Evolutionary conservation across 371 early-diverging fungal genomes (phyloP).

Genomic region (Chytridiales sp.): DNA sequence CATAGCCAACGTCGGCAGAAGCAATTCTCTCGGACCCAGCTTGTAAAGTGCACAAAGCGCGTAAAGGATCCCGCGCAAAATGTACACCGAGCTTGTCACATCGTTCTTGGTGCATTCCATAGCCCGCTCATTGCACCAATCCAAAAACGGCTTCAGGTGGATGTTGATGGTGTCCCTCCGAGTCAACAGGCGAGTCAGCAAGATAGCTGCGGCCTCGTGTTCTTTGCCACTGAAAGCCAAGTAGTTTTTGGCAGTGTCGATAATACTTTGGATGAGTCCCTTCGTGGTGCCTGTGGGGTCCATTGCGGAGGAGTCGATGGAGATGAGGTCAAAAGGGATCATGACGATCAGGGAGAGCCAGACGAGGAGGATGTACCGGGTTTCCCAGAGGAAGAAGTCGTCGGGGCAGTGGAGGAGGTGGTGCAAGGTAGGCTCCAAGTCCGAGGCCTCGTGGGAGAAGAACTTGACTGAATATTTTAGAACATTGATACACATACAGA

Average conservation of each 20-base stretch:
- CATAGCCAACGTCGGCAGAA: conserved; percentile 60
- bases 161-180: conserved; percentile 49
- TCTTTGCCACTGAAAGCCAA: conserved; percentile 75
- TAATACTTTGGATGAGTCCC: conserved; percentile 29
- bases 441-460: conserved; percentile 85
- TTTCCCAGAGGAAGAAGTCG: conserved; percentile 60
- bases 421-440: conserved; percentile 79
- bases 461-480: conserved; percentile 61
- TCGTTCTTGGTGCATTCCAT: conserved; percentile 34
- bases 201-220: conserved; percentile 77
- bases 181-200: conserved; percentile 78
- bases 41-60: conserved; percentile 72
- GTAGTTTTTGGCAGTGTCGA: conserved; percentile 38
- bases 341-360: conserved; percentile 88
- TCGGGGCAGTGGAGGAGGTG: conserved; percentile 37
- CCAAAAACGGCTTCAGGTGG: conserved; percentile 57
- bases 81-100: neutral
- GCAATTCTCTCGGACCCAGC: conserved; percentile 61
- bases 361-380: conserved; percentile 71
- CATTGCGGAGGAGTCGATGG: conserved; percentile 68
- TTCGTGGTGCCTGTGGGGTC: neutral
- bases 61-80: conserved; percentile 60
- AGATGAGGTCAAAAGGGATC: conserved; percentile 90
- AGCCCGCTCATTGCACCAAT: conserved; percentile 52
- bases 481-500: neutral